phyloP scores from a whole-genome alignment of 176 grass and related monocot genomes.

The Aegilops sharonensis region DNA sequence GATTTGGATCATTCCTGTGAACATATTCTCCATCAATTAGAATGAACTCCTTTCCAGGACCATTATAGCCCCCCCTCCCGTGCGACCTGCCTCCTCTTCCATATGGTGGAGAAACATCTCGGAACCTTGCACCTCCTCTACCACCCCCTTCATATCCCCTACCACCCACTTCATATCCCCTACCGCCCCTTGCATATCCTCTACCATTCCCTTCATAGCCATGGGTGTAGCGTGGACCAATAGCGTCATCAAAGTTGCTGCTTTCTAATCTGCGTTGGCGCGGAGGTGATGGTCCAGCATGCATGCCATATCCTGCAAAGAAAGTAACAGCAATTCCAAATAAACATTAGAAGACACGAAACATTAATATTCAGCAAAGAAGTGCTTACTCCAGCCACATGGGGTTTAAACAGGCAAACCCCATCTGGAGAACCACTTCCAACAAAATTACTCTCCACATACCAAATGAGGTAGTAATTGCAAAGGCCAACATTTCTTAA shows the following conservation, averaged over 20 bases:
- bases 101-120: slow-evolving; percentile 53
- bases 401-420: slow-evolving; percentile 44
- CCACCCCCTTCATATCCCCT: neutral
- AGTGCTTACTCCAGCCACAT: slow-evolving; percentile 49
- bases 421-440: slow-evolving; percentile 41
- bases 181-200: slow-evolving; percentile 62
- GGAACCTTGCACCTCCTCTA: slow-evolving; percentile 70
- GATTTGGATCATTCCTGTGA: slow-evolving; percentile 95
- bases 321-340: slow-evolving; percentile 27
- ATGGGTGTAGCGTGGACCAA: slow-evolving; percentile 46
- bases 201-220: slow-evolving; percentile 68
- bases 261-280: slow-evolving; percentile 41
- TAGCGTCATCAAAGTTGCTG: slow-evolving; percentile 43
- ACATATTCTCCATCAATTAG: slow-evolving; percentile 68
- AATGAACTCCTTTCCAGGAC: slow-evolving; percentile 51
- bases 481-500: slow-evolving; percentile 33
- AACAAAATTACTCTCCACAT: slow-evolving; percentile 26
- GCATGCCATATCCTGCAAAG: slow-evolving; percentile 69
- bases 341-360: slow-evolving; percentile 17
- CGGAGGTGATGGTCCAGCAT: slow-evolving; percentile 57
- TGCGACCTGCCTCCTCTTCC: slow-evolving; percentile 60
- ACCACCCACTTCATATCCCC: slow-evolving; percentile 58
- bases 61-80: slow-evolving; percentile 55
- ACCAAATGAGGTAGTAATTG: slow-evolving; percentile 28
- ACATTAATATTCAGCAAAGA: slow-evolving; percentile 30